phyloP scores from a whole-genome alignment of 805 yeast genomes.

The Candida mattraensis region DNA sequence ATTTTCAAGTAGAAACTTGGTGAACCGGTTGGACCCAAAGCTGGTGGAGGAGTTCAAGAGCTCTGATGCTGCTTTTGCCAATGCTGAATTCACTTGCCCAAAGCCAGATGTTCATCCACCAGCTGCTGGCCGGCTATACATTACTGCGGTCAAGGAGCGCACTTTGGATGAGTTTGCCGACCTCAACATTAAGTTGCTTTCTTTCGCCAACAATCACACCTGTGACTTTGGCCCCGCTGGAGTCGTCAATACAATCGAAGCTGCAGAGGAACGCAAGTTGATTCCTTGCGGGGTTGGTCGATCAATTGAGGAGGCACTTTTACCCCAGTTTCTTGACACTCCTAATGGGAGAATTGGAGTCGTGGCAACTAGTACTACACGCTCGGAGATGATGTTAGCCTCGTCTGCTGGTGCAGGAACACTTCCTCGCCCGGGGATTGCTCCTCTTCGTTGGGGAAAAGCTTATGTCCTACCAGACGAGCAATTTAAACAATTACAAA shows the following conservation, averaged over 20 bases:
- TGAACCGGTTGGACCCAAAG: constrained; percentile 27
- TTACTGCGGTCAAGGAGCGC: constrained; percentile 27
- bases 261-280: constrained; percentile 25
- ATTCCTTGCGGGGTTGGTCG: constrained; percentile 29
- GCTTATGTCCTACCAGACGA: constrained; percentile 29
- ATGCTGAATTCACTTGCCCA: constrained; percentile 32
- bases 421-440: constrained; percentile 29
- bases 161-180: constrained; percentile 27
- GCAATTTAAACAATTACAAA: constrained; percentile 25
- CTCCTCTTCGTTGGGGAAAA: constrained; percentile 30
- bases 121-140: constrained; percentile 28
- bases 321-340: constrained; percentile 27
- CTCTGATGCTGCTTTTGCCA: constrained; percentile 28
- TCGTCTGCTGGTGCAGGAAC: constrained; percentile 28
- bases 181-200: constrained; percentile 24
- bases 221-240: constrained; percentile 30
- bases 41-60: constrained; percentile 23
- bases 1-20: constrained; percentile 28
- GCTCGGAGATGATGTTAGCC: constrained; percentile 30
- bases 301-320: constrained; percentile 27
- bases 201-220: constrained; percentile 31
- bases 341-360: constrained; percentile 30
- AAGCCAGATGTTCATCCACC: constrained; percentile 27
- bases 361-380: constrained; percentile 26
- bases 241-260: constrained; percentile 27